Percentiles rank a stretch among this genome's conserved stretches.
These are phyloP conservation scores for Jaapia argillacea DNA, from an alignment of 768 basidiomycete genomes.

Conservation along the genomic window DNA sequence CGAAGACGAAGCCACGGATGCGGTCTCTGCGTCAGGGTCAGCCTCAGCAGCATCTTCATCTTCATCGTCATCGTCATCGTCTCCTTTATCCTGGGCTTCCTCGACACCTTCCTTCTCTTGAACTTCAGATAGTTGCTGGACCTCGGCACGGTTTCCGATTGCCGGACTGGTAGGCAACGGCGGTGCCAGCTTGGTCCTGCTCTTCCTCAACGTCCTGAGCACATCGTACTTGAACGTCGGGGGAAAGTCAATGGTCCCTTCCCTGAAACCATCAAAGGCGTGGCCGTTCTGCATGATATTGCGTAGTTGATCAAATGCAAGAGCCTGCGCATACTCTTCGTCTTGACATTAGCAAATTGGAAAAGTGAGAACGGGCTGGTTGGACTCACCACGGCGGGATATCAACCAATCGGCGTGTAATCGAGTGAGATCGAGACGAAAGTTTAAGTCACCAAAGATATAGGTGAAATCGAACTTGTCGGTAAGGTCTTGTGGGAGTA, in stretches of 20 bases:
- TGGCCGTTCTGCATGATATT: slow-evolving; percentile 61
- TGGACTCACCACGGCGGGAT: slow-evolving; percentile 59
- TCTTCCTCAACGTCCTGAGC: slow-evolving; percentile 41
- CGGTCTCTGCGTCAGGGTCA: slow-evolving; percentile 39
- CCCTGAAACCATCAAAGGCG: slow-evolving; percentile 70
- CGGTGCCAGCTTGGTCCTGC: slow-evolving; percentile 1
- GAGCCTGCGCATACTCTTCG: slow-evolving; percentile 77
- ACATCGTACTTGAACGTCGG: slow-evolving; percentile 96
- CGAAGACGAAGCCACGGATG: slow-evolving; percentile 28
- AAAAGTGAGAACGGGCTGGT: no score
- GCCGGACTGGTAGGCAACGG: slow-evolving; percentile 1
- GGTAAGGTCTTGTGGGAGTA: slow-evolving; percentile 50
- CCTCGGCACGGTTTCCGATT: background rate
- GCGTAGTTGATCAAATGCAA: slow-evolving; percentile 84
- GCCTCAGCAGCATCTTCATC: no score
- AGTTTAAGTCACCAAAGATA: slow-evolving; percentile 87
- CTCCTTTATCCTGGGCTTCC: slow-evolving; percentile 20
- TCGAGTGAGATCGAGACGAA: slow-evolving; percentile 79
- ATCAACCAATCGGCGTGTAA: slow-evolving; percentile 94
- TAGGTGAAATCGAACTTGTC: slow-evolving; percentile 88
- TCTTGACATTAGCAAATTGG: no score
- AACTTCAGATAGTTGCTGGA: slow-evolving; percentile 21
- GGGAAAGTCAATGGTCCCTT: slow-evolving; percentile 75
- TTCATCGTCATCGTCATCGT: slow-evolving; percentile 24
- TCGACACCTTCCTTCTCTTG: slow-evolving; percentile 24